Conservation (phyloP, 2,329 filamentous ascomycete species). For the Plectosphaerella cucumerina region DNA sequence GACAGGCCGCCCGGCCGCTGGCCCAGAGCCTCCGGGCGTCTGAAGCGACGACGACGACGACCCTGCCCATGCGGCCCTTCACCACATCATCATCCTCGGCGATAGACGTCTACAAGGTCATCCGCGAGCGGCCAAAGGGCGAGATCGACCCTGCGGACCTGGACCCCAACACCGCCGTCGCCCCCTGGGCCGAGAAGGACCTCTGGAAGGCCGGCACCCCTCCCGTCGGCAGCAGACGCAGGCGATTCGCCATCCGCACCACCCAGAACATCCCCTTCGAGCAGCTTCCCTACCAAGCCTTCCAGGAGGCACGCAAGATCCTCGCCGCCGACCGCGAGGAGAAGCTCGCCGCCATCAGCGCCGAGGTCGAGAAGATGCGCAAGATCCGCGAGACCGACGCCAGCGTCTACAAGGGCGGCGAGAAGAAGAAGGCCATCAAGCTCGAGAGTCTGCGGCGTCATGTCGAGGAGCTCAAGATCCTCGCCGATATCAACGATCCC, state of each 20-base stretch:
- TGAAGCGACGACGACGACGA: slow-evolving; percentile 19
- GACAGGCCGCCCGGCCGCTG: slow-evolving; percentile 54
- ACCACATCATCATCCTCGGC: slow-evolving; percentile 26
- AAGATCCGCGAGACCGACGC: slow-evolving; percentile 57
- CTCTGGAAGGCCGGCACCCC: slow-evolving; percentile 64
- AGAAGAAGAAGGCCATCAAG: slow-evolving; percentile 59
- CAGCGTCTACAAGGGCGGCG: slow-evolving; percentile 56
- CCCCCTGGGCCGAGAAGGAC: slow-evolving; percentile 58
- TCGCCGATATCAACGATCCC: slow-evolving; percentile 93
- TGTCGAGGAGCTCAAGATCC: slow-evolving; percentile 77
- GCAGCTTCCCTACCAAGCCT: slow-evolving; percentile 93
- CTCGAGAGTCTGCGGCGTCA: slow-evolving; percentile 67
- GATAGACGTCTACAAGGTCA: slow-evolving; percentile 19
- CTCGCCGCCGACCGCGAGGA: slow-evolving; percentile 74
- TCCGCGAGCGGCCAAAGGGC: slow-evolving; percentile 12
- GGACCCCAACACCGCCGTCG: slow-evolving; percentile 67
- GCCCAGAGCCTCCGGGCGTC: slow-evolving; percentile 47
- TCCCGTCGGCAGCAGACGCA: slow-evolving; percentile 80
- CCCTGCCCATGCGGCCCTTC: slow-evolving; percentile 24
- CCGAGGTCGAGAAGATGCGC: slow-evolving; percentile 64
- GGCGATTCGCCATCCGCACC: slow-evolving; percentile 67
- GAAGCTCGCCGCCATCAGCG: slow-evolving; percentile 71
- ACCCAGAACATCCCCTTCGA: slow-evolving; percentile 76
- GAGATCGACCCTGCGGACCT: slow-evolving; percentile 37
- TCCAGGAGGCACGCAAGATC: slow-evolving; percentile 89